Base-by-base conservation (phyloP, 2,329 filamentous ascomycete species). In the Calonectria ilicicola region DNA sequence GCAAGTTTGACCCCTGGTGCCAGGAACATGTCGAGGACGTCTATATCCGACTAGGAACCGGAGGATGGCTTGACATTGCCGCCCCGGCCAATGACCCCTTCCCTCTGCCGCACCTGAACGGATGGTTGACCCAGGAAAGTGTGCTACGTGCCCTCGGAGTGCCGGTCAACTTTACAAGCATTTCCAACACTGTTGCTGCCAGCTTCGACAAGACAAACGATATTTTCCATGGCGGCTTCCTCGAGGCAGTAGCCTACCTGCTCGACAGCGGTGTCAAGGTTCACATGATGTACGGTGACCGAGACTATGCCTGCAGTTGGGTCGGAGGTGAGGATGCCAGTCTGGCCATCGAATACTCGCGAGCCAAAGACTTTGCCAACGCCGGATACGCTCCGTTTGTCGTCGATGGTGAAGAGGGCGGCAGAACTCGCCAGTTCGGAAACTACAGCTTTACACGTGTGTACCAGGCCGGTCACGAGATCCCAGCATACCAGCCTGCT, bases 361-460 rank as follows among this genome's bases (percentile, higher is more conserved):
- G 87, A 62, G 80, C 83, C 6, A 74, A 79, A 38, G 77, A 82
- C n/a, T 91, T 93, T 74, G 83, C 86, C 0, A 81, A 82, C 1
- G 91, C 94, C 0, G 94, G 93, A 0, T 97, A 96, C 81, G 89
- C 90, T 0, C 90, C 92, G 3, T 90, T 97, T 72, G 83, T 91
- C 9, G 91, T 93, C 12, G 92, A 93, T 75, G 87, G 86, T 17
- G 87, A 88, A 17, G 89, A 91, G 78, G 92, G 89, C 49, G 94
- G 94, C 23, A 89, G 91, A 70, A 93, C 94, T 0, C 89, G 94
- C 6, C 94, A 96, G 81, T 92, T 91, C 76, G 94, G 93, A 12
- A 95, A 95, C 78, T 89, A 93, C 72, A 90, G 88, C 46, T 93
- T 93, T 82, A 90, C 89, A 32, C 87, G 92, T 2, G 87, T 93